These are phyloP conservation scores for Calamus simplicifolius DNA, from an alignment of 176 grass and related monocot genomes.

Conservation along the genomic window DNA sequence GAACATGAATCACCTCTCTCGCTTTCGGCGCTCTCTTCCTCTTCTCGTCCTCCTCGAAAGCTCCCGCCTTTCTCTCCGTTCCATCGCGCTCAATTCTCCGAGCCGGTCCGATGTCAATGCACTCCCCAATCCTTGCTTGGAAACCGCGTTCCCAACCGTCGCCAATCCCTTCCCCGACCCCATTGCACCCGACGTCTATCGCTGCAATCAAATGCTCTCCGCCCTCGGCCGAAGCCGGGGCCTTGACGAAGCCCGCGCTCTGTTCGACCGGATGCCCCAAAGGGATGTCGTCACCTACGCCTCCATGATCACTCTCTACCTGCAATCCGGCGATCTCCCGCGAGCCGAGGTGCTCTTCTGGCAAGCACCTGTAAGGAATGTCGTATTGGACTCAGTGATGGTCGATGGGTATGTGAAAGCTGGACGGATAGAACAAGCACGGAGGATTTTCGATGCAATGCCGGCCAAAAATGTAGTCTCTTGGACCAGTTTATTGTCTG, in stretches of 20 bases:
- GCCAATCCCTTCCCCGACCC: too few species aligned
- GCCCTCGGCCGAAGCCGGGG: too few species aligned
- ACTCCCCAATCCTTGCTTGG: too few species aligned
- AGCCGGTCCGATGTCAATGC: too few species aligned
- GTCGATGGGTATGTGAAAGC: constrained; percentile 17
- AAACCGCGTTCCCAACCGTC: too few species aligned
- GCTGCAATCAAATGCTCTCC: too few species aligned
- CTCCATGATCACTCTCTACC: constrained; percentile 19
- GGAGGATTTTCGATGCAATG: constrained; percentile 23
- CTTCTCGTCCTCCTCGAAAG: too few species aligned
- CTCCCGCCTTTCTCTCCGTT: too few species aligned
- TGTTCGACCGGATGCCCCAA: constrained; percentile 15
- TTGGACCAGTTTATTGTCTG: constrained; percentile 21
- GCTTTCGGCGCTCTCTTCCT: too few species aligned
- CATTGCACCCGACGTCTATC: too few species aligned
- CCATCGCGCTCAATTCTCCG: too few species aligned
- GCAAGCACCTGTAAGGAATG: constrained; percentile 1
- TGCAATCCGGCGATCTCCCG: constrained; percentile 3
- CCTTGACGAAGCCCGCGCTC: not conserved
- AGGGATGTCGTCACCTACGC: constrained; percentile 13
- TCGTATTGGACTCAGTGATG: constrained; percentile 18
- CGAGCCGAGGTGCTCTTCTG: constrained; percentile 20
- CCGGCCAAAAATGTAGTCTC: constrained; percentile 13
- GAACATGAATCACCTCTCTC: too few species aligned
- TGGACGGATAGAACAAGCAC: constrained; percentile 8